Evolutionary conservation across 805 yeast species (phyloP), one percentile per base, ranked within the genome.

Genomic region (Candida ortonii): DNA sequence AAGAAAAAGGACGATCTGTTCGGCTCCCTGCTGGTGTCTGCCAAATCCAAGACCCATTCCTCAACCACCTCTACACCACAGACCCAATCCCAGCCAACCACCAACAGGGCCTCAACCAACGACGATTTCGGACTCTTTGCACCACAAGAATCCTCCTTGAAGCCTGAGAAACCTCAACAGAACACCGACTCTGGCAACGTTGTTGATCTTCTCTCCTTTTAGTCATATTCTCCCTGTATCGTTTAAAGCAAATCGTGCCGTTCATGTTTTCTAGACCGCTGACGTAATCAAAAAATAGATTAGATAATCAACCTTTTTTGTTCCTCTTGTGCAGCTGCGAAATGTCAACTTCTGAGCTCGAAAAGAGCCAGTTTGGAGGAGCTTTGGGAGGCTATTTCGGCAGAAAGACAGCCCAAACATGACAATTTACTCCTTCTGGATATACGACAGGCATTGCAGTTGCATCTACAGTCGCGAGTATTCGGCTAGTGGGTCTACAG

Each of bases 381-480:
- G n/a, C n/a, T n/a, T n/a, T n/a, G n/a, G n/a, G n/a, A n/a, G 22
- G 22, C 9, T 9, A 24, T 13, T 24, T 24, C 14, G 14, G 12
- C 10, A 8, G 14, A 24, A 13, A n/a, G 16, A 6, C 12, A 21
- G n/a, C 11, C 17, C 22, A 14, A 32, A 10, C 28, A 77, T 78
- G 84, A 74, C 84, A 24, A 78, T 88, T 28, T 80, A 81, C 63
- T 84, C 96, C 8, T 83, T 89, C 54, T 85, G 88, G 84, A 76
- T 90, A 36, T 90, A 83, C 55, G 97, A 90, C 57, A 73, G 93
- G 55, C 97, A 90, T 62, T 85, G 97, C 49, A 80, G 83, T 44
- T 89, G 97, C 59, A 78, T 90, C 13, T 90, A 76, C 61, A 75
- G 76, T 43, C 67, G 94, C 34, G 94, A 85, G 55, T 89, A 81